These are phyloP conservation scores for California macrophylla DNA, from an alignment of 441 rosid species.

Conservation along the genomic window DNA sequence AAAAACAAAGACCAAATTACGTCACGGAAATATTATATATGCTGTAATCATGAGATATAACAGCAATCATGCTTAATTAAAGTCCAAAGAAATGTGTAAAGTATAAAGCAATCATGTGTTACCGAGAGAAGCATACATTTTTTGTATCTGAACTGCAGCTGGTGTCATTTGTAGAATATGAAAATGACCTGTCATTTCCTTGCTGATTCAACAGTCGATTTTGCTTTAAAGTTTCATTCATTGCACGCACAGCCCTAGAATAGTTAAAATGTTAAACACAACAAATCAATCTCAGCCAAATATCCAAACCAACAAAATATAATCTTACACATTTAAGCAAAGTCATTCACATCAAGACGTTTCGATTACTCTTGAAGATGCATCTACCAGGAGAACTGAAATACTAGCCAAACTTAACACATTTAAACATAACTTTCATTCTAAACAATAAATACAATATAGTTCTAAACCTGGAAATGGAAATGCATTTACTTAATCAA, in stretches of 20 bases:
- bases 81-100: neutral
- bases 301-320: neutral
- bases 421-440: neutral
- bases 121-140: constrained; percentile 39
- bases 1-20: neutral
- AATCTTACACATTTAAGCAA: neutral
- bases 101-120: constrained; percentile 3
- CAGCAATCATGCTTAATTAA: neutral
- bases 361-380: neutral
- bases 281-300: neutral
- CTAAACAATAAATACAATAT: neutral
- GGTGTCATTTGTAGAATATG: constrained; percentile 41
- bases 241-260: constrained; percentile 95
- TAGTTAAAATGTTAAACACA: constrained; percentile 11
- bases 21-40: neutral
- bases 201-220: constrained; percentile 63
- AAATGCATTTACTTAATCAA: neutral
- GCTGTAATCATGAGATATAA: neutral
- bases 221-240: constrained; percentile 96
- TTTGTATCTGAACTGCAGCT: constrained; percentile 41
- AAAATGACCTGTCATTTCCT: constrained; percentile 41
- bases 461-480: neutral
- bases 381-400: neutral
- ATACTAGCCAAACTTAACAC: neutral
- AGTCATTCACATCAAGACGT: neutral